Evolutionary conservation across 306 rosid species (phyloP), one percentile per base, ranked within the genome.

Genomic region (Begonia fuchsioides): DNA sequence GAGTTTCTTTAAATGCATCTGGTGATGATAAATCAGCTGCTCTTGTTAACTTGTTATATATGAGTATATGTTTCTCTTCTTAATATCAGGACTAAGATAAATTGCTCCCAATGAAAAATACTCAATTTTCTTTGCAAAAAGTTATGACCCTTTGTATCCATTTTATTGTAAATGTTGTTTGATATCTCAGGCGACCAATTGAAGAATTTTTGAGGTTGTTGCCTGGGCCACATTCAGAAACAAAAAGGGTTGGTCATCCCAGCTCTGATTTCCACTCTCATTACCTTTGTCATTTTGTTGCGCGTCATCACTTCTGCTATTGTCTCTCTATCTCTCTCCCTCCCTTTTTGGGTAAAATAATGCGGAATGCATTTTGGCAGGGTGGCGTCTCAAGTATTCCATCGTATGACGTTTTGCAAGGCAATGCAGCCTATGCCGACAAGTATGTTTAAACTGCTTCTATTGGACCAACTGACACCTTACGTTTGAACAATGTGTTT

Each of bases 141-240:
- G 35, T 26, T 26, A 26, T 26, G 5, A 26, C 35, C 35, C 35
- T 26, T 5, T 26, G 35, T 1, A 26, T 26, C 8, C 35, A 26
- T 6, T 26, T 26, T 26, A 26, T 26, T 26, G 35, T 26, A 26
- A 26, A 26, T 5, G 35, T 26, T 26, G 35, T 26, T 49, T 53
- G 55, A 58, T 57, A 51, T 44, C 56, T 55, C 67, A 90, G 95
- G 98, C 98, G 95, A 55, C 98, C 95, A 39, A 74, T 90, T 67
- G 98, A 90, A 77, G 98, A 90, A 59, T 77, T 79, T 57, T 52
- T 90, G 85, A 90, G 72, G 80, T 75, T 90, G 53, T 69, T 90
- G 53, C 98, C 98, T 10, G 98, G 98, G 71, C 98, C 98, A 51
- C 98, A 85, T 71, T 76, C 85, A 53, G 98, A 90, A 63, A 77